Base-by-base conservation (phyloP, 2,329 filamentous ascomycete genomes). In the Didymella pinodella region DNA sequence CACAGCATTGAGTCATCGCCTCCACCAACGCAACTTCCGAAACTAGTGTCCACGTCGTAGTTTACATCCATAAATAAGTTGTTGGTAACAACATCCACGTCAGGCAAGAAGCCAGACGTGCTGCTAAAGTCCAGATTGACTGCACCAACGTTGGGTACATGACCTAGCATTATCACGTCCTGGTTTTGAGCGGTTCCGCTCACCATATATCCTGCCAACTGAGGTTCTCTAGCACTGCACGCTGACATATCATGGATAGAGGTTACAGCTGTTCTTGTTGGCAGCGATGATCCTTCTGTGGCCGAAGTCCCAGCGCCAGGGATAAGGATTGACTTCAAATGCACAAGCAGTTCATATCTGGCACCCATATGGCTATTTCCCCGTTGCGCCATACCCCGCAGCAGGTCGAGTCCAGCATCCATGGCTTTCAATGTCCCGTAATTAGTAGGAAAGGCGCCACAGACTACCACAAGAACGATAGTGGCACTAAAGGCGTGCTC, bases 331-430 rank as follows among this genome's bases (percentile, higher is more conserved):
- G 50, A 53, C 32, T 53, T 53, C n/a, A 53, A 16, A 46, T 53
- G 50, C 50, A 43, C 50, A 10, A 53, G 50, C 22, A 53, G n/a
- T 25, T 53, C 43, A 40, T 53, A 47, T 18, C 50, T 53, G 4
- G 50, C 50, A 29, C 50, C 50, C 50, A 53, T 53, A 10, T 53
- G 50, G 20, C 50, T 53, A 14, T 53, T 53, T 31, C 50, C 50
- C 25, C 50, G 28, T 16, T 46, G 43, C 25, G 50, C 29, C 32
- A 53, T 53, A 22, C 41, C 43, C 16, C 43, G 22, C 7, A 53
- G 50, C 41, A 53, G 41, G 43, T 47, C 50, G 5, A 53, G 50
- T n/a, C 50, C 50, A 29, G 50, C 43, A 25, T 53, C 40, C 50
- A 53, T 53, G 31, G 50, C 50, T 29, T 46, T 53, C 50, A 47